Percentiles rank a stretch among this genome's conserved stretches.
Evolutionary conservation across 2,329 filamentous ascomycete species (phyloP).

Genomic region (Thelonectria discophora): DNA sequence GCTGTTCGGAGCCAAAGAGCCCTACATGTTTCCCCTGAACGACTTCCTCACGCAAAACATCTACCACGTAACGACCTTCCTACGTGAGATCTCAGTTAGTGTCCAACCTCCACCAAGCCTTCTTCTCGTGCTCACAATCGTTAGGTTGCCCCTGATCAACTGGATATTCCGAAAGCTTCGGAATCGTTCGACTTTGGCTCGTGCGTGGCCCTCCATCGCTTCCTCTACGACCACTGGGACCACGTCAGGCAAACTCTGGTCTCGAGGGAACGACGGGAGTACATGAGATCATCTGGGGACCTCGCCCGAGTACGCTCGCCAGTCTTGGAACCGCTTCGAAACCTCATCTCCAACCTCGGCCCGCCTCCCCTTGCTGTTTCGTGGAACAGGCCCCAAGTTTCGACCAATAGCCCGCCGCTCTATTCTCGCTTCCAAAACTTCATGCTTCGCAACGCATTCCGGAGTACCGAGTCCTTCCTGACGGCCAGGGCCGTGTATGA

Average conservation of each 20-base stretch:
- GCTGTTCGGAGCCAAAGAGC: slow-evolving; percentile 75
- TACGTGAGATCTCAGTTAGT: slow-evolving; percentile 72
- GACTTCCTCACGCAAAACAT: slow-evolving; percentile 75
- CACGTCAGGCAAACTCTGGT: slow-evolving; percentile 72
- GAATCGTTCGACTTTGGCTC: slow-evolving; percentile 75
- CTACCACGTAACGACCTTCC: slow-evolving; percentile 71
- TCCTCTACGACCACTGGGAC: slow-evolving; percentile 77
- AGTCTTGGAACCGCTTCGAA: slow-evolving; percentile 67
- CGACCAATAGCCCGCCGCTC: slow-evolving; percentile 67
- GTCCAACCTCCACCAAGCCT: no score
- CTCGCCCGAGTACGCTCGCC: slow-evolving; percentile 61
- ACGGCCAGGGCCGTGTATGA: slow-evolving; percentile 74
- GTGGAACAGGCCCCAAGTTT: slow-evolving; percentile 74
- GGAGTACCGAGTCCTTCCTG: slow-evolving; percentile 70
- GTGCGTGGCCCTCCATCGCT: slow-evolving; percentile 74
- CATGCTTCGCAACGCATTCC: slow-evolving; percentile 75
- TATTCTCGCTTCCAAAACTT: slow-evolving; percentile 78
- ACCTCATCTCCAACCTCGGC: slow-evolving; percentile 71
- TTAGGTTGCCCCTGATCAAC: slow-evolving; percentile 58
- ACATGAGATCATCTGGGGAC: slow-evolving; percentile 64
- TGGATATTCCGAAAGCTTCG: slow-evolving; percentile 51
- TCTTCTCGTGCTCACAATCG: not conserved
- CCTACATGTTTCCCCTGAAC: slow-evolving; percentile 77
- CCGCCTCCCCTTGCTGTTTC: slow-evolving; percentile 74
- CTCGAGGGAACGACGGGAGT: slow-evolving; percentile 66